Percentiles rank a stretch among this genome's conserved stretches.
Evolutionary conservation across 2,329 filamentous ascomycete genomes (phyloP).

Genomic region (Akanthomyces dipterigenus): DNA sequence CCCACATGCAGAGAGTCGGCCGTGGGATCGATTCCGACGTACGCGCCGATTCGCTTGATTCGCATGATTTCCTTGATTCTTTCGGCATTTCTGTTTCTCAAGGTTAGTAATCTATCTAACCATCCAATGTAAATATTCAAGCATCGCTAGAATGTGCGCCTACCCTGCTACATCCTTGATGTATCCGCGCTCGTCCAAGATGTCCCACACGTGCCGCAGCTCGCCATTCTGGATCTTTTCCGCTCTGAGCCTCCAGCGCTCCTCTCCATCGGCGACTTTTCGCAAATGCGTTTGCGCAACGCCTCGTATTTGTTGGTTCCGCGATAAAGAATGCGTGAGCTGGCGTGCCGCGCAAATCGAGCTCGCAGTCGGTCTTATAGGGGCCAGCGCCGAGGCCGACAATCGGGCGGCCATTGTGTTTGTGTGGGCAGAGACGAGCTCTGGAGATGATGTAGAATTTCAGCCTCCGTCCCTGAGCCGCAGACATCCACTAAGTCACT

Average conservation of each 20-base stretch:
- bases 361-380: constrained; percentile 19
- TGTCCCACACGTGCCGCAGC: constrained; percentile 48
- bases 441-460: too few relatives aligned
- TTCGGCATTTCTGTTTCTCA: constrained; percentile 33
- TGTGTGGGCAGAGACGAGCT: neutral
- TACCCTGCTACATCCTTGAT: constrained; percentile 72
- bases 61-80: constrained; percentile 58
- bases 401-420: constrained; percentile 23
- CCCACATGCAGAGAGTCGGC: constrained; percentile 74
- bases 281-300: constrained; percentile 35
- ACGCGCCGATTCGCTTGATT: constrained; percentile 61
- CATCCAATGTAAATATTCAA: constrained; percentile 17
- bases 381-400: constrained; percentile 19
- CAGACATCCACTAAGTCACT: neutral
- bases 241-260: constrained; percentile 43
- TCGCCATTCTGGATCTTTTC: constrained; percentile 43
- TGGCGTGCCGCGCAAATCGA: constrained; percentile 20
- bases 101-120: neutral
- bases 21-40: constrained; percentile 78
- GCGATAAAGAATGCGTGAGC: constrained; percentile 16
- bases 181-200: constrained; percentile 65
- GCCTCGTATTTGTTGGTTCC: constrained; percentile 25
- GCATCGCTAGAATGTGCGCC: constrained; percentile 16
- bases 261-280: constrained; percentile 36
- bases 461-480: too few relatives aligned